Evolutionary conservation across 2,329 filamentous ascomycete genomes (phyloP).

Genomic region (Erysiphe pisi): DNA sequence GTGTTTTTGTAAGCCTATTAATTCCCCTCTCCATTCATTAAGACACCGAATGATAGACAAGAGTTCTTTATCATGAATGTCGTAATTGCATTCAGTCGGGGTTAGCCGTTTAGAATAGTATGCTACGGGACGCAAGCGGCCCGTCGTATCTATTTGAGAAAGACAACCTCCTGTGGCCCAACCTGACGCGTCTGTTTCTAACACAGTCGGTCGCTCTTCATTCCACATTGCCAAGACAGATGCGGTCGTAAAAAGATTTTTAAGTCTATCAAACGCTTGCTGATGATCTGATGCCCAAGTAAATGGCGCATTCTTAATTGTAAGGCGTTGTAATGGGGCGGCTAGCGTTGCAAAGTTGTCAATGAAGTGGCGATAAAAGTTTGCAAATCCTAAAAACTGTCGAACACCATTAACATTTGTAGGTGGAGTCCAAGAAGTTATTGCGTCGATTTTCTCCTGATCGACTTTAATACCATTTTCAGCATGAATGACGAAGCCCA

Average conservation of each 20-base stretch:
- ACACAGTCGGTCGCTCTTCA: neutral
- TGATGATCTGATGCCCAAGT: neutral
- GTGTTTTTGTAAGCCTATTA: slow-evolving; percentile 3
- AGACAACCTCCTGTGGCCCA: neutral
- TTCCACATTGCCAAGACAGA: neutral
- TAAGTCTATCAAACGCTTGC: neutral
- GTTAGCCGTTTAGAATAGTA: slow-evolving; percentile 5
- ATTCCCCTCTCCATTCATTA: slow-evolving; percentile 21
- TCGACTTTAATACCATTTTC: slow-evolving; percentile 12
- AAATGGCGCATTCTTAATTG: neutral
- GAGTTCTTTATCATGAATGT: slow-evolving; percentile 26
- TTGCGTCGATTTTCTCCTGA: neutral
- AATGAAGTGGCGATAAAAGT: slow-evolving; percentile 15
- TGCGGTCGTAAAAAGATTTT: neutral
- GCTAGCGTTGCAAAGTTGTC: neutral
- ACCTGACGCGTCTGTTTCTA: slow-evolving; percentile 1
- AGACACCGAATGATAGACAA: neutral
- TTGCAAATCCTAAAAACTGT: slow-evolving; percentile 12
- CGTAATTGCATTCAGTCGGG: slow-evolving; percentile 12
- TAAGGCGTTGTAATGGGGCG: neutral
- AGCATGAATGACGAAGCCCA: slow-evolving; percentile 3
- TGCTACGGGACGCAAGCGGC: neutral
- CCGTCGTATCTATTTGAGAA: neutral
- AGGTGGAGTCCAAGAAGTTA: neutral
- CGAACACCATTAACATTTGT: neutral